phyloP scores from a whole-genome alignment of 805 yeast species.

The Ascoidea asiatica region DNA sequence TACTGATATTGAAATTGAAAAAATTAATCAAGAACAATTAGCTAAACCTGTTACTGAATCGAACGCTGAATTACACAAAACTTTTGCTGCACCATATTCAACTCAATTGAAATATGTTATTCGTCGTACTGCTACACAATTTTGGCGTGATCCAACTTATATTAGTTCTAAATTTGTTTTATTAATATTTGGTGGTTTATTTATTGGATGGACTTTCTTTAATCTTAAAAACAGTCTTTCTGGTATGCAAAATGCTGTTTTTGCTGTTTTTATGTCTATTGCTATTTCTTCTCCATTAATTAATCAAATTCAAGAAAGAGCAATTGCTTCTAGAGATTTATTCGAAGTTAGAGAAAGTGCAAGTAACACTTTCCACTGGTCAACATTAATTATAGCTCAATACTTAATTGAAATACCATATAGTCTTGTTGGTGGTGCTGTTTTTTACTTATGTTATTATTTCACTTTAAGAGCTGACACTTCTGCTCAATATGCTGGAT shows the following conservation, averaged over 20 bases:
- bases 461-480: constrained; percentile 30
- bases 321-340: constrained; percentile 42
- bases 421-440: constrained; percentile 30
- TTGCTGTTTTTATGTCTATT: constrained; percentile 45
- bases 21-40: not conserved
- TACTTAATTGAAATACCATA: constrained; percentile 49
- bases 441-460: constrained; percentile 41
- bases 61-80: constrained; percentile 13
- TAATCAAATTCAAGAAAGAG: constrained; percentile 51
- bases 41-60: constrained; percentile 16
- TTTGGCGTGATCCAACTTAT: constrained; percentile 51
- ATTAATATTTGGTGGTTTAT: constrained; percentile 37
- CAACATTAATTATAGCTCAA: constrained; percentile 39
- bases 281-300: constrained; percentile 42
- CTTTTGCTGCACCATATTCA: constrained; percentile 33
- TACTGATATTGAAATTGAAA: too few relatives aligned
- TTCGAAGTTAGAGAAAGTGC: constrained; percentile 60
- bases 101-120: constrained; percentile 29
- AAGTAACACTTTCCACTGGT: constrained; percentile 67
- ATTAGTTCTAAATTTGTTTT: constrained; percentile 46
- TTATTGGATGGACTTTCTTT: constrained; percentile 63
- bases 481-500: constrained; percentile 35
- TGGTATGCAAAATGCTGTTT: constrained; percentile 48
- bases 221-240: constrained; percentile 35
- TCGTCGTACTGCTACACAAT: constrained; percentile 27